Evolutionary conservation across 2,329 filamentous ascomycete genomes (phyloP).

Genomic region (Ustulina deusta): DNA sequence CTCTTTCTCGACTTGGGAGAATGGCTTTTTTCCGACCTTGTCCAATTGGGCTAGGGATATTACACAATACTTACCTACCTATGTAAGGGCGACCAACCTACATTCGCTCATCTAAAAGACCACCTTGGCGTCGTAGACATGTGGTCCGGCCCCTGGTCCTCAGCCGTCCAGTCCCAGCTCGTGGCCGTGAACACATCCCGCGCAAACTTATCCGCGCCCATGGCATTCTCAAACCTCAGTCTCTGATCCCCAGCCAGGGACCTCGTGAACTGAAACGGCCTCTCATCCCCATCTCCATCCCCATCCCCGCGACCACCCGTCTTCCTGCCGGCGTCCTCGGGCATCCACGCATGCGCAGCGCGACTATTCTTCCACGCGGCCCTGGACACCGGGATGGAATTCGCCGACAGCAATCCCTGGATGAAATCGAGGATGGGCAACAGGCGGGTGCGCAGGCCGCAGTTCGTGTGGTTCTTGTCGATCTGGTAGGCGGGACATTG

Average conservation of each 20-base stretch:
- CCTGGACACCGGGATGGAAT: slow-evolving; percentile 58
- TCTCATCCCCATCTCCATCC: slow-evolving; percentile 33
- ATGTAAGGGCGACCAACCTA: not conserved
- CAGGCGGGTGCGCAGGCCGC: slow-evolving; percentile 74
- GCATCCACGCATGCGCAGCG: slow-evolving; percentile 57
- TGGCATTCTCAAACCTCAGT: slow-evolving; percentile 60
- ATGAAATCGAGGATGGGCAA: slow-evolving; percentile 75
- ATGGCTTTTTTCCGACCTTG: too few species aligned
- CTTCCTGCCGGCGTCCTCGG: slow-evolving; percentile 39
- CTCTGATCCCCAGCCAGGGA: slow-evolving; percentile 63
- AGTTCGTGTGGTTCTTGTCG: slow-evolving; percentile 78
- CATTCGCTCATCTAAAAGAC: slow-evolving; percentile 35
- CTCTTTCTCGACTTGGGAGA: not conserved
- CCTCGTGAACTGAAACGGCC: slow-evolving; percentile 63
- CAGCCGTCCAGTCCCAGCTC: slow-evolving; percentile 71
- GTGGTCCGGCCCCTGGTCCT: slow-evolving; percentile 50
- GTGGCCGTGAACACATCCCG: slow-evolving; percentile 66
- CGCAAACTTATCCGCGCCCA: slow-evolving; percentile 65
- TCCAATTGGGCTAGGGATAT: not conserved
- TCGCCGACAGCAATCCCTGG: slow-evolving; percentile 65
- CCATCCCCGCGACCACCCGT: too few species aligned
- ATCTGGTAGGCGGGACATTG: slow-evolving; percentile 80
- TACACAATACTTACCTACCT: not conserved
- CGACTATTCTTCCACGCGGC: slow-evolving; percentile 61
- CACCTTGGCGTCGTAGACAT: slow-evolving; percentile 46